Evolutionary conservation across 2,329 filamentous ascomycete species (phyloP), one percentile per base, ranked within the genome.

Genomic region (Alternaria postmessia): DNA sequence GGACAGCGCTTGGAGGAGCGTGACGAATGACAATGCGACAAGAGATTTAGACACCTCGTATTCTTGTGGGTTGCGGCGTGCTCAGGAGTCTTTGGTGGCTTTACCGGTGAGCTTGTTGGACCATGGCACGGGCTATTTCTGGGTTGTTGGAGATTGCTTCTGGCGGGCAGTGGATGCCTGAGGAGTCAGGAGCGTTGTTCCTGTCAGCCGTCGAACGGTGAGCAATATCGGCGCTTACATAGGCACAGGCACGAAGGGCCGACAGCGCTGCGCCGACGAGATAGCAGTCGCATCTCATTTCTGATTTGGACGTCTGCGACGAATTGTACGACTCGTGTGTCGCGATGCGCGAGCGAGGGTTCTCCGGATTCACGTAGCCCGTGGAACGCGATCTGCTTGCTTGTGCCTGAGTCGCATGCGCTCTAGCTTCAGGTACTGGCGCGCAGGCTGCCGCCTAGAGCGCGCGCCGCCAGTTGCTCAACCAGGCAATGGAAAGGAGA

Each of bases 31-130:
- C 34, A 22, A 16, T 16, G n/a, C 44, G 12, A 30, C 7, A n/a
- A 8, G 63, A 55, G 61, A 64, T 64, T 69, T 61, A 54, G 51
- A 22, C 61, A 49, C n/a, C 55, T 63, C 64, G 51, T 63, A 48
- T 59, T n/a, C n/a, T 32, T n/a, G 46, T 38, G 46, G 20, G 22
- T 24, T n/a, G 26, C 57, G 22, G 62, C 63, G 58, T 26, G 56
- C 57, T 62, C 62, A 68, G 59, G 57, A 61, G 55, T 24, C 44
- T 38, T n/a, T 39, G 39, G 51, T 56, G 53, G 51, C 41, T 54
- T 47, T 42, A 51, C 60, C 60, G 60, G 63, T 61, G 49, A 63
- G 51, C 28, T 51, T 58, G 39, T 46, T 16, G 26, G 30, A 47
- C 38, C 9, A 46, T 49, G 57, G 56, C 51, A 61, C 61, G 61